Evolutionary conservation across 106 monocot genomes (phyloP), one percentile per base, ranked within the genome.

Genomic region (Allium fistulosum): DNA sequence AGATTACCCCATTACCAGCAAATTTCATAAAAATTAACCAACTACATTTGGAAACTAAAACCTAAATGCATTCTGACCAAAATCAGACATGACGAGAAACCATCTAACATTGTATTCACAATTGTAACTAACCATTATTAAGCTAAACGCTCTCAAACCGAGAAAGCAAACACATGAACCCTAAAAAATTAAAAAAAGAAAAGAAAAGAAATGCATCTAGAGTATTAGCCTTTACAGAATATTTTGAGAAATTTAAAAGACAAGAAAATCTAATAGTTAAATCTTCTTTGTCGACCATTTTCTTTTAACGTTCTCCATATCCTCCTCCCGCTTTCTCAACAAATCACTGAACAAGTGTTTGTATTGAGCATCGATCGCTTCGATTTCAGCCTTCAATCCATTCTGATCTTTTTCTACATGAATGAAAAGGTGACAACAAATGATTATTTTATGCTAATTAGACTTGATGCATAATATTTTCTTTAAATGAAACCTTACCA

Each of bases 301-400:
- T 65, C 71, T 86, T 68, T 59, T 80, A 47, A 76, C 80, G 52
- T 59, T 69, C 48, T 86, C 83, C 74, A 85, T 48, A 1, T 80
- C 80, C 37, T 85, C 78, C 53, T 90, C 80, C 12, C 82, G 72
- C 86, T 73, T 78, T 66, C 68, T 83, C 12, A 76, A 67, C 28
- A 90, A 56, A 28, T 90, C 83, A 18, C 59, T 48, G 48, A 85
- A 78, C 70, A 72, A 76, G 10, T 48, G 63, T 18, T 74, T 58
- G 46, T 83, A 90, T 48, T 80, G 82, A 67, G 73, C 62, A 71
- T 86, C 80, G 66, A 90, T 90, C 59, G 62, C 55, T 18, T 80
- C 80, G 74, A 85, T 59, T 67, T 86, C 90, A 14, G 28, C 47
- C 59, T 72, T 80, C 51, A 90, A 49, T n/a, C 72, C 78, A 18